Percentiles rank a stretch among this genome's conserved stretches.
These are phyloP conservation scores for Zygoascus biomembranicola DNA, from an alignment of 805 yeast species.

Conservation along the genomic window DNA sequence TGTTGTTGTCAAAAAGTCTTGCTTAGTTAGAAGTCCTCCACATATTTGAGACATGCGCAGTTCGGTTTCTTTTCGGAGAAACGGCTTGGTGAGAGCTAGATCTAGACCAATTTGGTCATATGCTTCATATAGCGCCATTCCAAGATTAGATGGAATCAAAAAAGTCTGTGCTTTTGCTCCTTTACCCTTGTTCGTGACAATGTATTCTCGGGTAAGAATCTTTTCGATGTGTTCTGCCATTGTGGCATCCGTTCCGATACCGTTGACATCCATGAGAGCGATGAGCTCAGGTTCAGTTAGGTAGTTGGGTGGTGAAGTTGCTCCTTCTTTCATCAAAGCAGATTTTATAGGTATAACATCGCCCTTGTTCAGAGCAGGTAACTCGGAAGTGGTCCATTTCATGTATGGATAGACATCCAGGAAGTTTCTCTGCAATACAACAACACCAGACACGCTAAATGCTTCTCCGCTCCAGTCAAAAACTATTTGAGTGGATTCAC, in stretches of 20 bases:
- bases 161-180: slow-evolving; percentile 3
- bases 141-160: slow-evolving; percentile 73
- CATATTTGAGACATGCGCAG: slow-evolving; percentile 57
- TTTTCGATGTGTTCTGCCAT: slow-evolving; percentile 96
- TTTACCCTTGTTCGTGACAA: slow-evolving; percentile 14
- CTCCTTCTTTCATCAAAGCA: slow-evolving; percentile 61
- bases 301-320: slow-evolving; percentile 70
- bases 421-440: slow-evolving; percentile 66
- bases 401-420: slow-evolving; percentile 73
- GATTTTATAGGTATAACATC: slow-evolving; percentile 48
- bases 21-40: slow-evolving; percentile 47
- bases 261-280: slow-evolving; percentile 91
- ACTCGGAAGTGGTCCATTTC: slow-evolving; percentile 57
- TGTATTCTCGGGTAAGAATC: slow-evolving; percentile 57
- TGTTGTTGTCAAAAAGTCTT: slow-evolving; percentile 47
- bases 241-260: slow-evolving; percentile 98
- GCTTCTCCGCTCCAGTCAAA: slow-evolving; percentile 72
- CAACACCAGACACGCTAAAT: slow-evolving; percentile 66
- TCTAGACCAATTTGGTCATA: slow-evolving; percentile 75
- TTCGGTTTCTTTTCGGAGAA: slow-evolving; percentile 71
- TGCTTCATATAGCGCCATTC: slow-evolving; percentile 81
- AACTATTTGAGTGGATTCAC: slow-evolving; percentile 52
- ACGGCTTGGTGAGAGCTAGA: slow-evolving; percentile 78
- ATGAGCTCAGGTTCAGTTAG: slow-evolving; percentile 91
- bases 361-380: slow-evolving; percentile 56